A percentile compares a stretch with the other conserved stretches of the same genome.
phyloP scores from a whole-genome alignment of 306 rosid species.

The Gillenia trifoliata region DNA sequence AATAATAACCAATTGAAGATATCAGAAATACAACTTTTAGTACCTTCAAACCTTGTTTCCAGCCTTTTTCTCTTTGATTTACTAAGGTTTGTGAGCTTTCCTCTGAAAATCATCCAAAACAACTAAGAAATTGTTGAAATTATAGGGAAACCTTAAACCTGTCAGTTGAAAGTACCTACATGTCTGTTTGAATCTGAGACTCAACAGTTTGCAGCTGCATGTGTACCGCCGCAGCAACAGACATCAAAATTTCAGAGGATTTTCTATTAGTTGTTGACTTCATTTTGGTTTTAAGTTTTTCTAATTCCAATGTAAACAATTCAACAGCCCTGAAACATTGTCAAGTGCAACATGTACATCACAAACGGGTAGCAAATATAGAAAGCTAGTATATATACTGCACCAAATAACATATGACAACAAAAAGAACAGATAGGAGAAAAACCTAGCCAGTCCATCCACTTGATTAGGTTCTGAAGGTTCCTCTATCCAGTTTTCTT shows the following conservation, averaged over 20 bases:
- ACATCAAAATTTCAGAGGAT: conserved; percentile 68
- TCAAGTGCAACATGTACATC: conserved; percentile 16
- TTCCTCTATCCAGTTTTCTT: conserved; percentile 46
- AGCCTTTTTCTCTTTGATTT: conserved; percentile 69
- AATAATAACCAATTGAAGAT: conserved; percentile 12
- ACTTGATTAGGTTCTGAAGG: conserved; percentile 43
- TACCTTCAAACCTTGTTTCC: conserved; percentile 76
- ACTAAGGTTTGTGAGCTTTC: conserved; percentile 47
- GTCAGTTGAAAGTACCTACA: conserved; percentile 48
- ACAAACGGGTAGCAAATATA: conserved; percentile 1
- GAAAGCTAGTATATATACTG: conserved; percentile 2
- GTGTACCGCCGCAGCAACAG: conserved; percentile 60
- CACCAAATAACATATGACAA: not conserved
- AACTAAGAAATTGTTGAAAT: conserved; percentile 8
- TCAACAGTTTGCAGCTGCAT: conserved; percentile 71
- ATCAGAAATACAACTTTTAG: conserved; percentile 13
- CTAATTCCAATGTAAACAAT: conserved; percentile 58
- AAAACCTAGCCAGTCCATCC: conserved; percentile 76
- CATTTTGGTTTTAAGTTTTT: conserved; percentile 67
- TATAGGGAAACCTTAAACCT: conserved; percentile 15
- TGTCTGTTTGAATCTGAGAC: conserved; percentile 66
- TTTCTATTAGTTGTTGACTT: conserved; percentile 49
- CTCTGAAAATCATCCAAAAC: conserved; percentile 51
- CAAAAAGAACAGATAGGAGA: conserved; percentile 14
- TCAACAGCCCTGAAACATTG: conserved; percentile 62